phyloP scores from a whole-genome alignment of 2,329 filamentous ascomycete genomes.

The Aspergillus spinulosporus region DNA sequence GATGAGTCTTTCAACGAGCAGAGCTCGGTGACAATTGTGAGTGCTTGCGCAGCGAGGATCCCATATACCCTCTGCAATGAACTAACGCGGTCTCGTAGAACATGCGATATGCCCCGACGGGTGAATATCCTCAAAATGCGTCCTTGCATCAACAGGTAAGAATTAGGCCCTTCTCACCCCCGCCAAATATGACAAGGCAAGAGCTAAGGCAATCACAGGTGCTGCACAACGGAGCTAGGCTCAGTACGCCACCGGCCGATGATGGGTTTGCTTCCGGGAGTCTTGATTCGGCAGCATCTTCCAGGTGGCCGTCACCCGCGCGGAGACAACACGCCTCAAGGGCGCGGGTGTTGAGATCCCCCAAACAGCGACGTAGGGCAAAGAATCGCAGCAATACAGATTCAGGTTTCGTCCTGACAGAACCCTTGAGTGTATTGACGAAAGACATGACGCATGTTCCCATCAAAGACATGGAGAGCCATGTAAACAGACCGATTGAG shows the following conservation, averaged over 20 bases:
- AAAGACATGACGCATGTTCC: conserved; percentile 51
- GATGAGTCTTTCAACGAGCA: conserved; percentile 16
- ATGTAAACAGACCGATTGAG: conserved; percentile 71
- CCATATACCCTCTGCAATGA: neutral
- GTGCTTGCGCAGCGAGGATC: neutral
- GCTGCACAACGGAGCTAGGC: conserved; percentile 20
- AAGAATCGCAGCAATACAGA: conserved; percentile 15
- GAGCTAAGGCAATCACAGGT: conserved; percentile 17
- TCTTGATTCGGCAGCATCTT: conserved; percentile 17
- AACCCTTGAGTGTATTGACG: conserved; percentile 32
- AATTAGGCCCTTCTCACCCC: neutral
- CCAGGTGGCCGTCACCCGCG: conserved; percentile 22
- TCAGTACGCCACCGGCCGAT: conserved; percentile 29
- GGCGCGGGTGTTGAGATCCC: conserved; percentile 17
- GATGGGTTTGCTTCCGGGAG: conserved; percentile 18
- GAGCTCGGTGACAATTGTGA: conserved; percentile 24
- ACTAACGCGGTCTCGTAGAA: conserved; percentile 15
- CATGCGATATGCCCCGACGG: conserved; percentile 16
- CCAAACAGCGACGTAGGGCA: conserved; percentile 16
- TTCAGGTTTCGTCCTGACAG: conserved; percentile 15
- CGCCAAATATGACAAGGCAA: neutral
- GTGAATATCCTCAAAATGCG: conserved; percentile 20
- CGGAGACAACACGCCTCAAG: conserved; percentile 17
- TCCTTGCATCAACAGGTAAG: conserved; percentile 29
- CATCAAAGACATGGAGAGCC: conserved; percentile 75